phyloP scores from a whole-genome alignment of 192 early-diverging fungal species.

The Coemansia sp. region DNA sequence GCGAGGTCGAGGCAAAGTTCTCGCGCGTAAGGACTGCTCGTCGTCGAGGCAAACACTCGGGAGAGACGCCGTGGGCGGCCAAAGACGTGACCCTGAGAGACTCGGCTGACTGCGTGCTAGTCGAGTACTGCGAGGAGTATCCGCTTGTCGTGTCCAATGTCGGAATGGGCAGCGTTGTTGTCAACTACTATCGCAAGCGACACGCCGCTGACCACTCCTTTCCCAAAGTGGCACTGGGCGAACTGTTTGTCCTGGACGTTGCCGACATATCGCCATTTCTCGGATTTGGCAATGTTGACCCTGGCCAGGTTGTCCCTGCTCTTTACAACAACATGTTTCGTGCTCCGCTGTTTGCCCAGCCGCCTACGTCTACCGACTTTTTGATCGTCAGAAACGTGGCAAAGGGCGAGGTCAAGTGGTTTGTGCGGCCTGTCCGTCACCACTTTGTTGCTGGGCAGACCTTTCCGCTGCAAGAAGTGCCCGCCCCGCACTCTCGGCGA shows the following conservation, averaged over 20 bases:
- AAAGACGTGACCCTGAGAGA: slow-evolving; percentile 92
- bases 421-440: slow-evolving; percentile 75
- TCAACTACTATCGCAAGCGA: slow-evolving; percentile 94
- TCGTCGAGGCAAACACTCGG: slow-evolving; percentile 66
- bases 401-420: slow-evolving; percentile 82
- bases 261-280: slow-evolving; percentile 92
- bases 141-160: slow-evolving; percentile 87
- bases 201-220: slow-evolving; percentile 75
- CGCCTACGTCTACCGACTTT: slow-evolving; percentile 72
- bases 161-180: slow-evolving; percentile 92
- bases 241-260: slow-evolving; percentile 79
- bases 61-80: slow-evolving; percentile 70
- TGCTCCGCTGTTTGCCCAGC: slow-evolving; percentile 85
- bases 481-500: slow-evolving; percentile 90
- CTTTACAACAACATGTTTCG: slow-evolving; percentile 94
- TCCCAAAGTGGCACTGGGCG: slow-evolving; percentile 80
- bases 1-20: slow-evolving; percentile 63
- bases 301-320: slow-evolving; percentile 83
- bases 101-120: slow-evolving; percentile 70
- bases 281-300: slow-evolving; percentile 90
- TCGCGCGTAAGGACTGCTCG: slow-evolving; percentile 70
- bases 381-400: slow-evolving; percentile 75
- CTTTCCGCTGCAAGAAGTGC: slow-evolving; percentile 91
- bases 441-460: slow-evolving; percentile 89
- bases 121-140: slow-evolving; percentile 97